Conservation (phyloP, 163 green algal species). For the Chlamydomonas reinhardtii region DNA sequence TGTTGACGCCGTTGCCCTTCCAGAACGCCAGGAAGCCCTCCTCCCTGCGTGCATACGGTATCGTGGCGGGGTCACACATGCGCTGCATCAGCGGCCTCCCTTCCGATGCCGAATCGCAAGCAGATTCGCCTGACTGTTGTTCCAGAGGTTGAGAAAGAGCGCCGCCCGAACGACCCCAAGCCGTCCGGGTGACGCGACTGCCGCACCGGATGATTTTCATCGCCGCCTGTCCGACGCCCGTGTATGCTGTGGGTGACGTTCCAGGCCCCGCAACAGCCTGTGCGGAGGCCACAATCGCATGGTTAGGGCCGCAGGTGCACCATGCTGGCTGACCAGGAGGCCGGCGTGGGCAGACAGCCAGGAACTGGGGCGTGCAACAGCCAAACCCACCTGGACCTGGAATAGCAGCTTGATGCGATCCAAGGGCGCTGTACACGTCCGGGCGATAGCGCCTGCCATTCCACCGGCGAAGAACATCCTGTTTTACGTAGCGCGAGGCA, state of each 20-base stretch:
- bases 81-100: no score
- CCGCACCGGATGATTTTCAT: conserved; percentile 82
- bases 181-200: no score
- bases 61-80: background rate
- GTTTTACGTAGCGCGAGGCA: background rate
- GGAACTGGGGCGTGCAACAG: background rate
- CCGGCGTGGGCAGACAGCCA: no score
- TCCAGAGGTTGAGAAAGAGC: no score
- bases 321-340: no score
- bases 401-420: conserved; percentile 95
- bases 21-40: conserved; percentile 92
- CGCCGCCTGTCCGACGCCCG: conserved; percentile 80
- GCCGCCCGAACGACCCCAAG: no score
- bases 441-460: conserved; percentile 83
- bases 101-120: no score
- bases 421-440: conserved; percentile 90
- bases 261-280: conserved; percentile 85
- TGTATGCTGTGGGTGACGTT: conserved; percentile 80
- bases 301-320: no score
- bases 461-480: conserved; percentile 90
- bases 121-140: no score
- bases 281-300: no score
- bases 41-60: conserved; percentile 63
- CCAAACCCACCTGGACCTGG: conserved; percentile 79
- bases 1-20: conserved; percentile 94